Percentiles rank a stretch among this genome's conserved stretches.
Evolutionary conservation across 164 flowering plant genomes (phyloP).

Genomic region (Magnolia sinica): DNA sequence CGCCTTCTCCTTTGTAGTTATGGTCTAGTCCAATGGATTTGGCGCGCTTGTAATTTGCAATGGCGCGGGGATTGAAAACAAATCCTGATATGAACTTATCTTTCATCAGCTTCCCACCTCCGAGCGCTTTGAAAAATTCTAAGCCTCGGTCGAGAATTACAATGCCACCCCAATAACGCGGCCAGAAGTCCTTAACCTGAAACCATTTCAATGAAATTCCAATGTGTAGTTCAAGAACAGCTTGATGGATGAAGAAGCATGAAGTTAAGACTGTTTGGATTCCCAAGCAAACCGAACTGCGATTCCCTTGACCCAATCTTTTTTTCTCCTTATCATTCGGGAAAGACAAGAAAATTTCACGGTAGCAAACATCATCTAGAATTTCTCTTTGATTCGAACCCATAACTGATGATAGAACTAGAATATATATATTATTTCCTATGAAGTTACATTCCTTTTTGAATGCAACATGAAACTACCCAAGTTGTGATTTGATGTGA

Average conservation of each 20-base stretch:
- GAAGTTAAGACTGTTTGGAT: too few species aligned
- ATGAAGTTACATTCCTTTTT: too few species aligned
- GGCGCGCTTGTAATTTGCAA: conserved; percentile 69
- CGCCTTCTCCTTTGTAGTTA: conserved; percentile 69
- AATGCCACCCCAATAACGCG: conserved; percentile 76
- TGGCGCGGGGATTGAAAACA: conserved; percentile 62
- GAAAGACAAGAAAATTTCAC: too few species aligned
- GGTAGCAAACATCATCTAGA: too few species aligned
- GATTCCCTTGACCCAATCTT: too few species aligned
- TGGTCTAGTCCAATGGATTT: conserved; percentile 51
- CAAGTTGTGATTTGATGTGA: too few species aligned
- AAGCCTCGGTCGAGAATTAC: conserved; percentile 43
- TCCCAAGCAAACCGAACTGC: too few species aligned
- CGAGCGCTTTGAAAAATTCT: conserved; percentile 76
- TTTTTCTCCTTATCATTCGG: not conserved
- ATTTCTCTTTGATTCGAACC: too few species aligned
- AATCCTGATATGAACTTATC: conserved; percentile 74
- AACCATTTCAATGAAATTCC: not conserved
- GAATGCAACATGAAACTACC: too few species aligned
- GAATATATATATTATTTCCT: too few species aligned
- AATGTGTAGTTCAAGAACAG: not conserved
- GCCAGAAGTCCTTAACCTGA: conserved; percentile 82
- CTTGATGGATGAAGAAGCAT: not conserved
- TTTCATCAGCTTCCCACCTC: conserved; percentile 68
- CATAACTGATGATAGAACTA: too few species aligned